Base-by-base conservation (phyloP, 2,329 filamentous ascomycete genomes). In the Biscogniauxia sp. region DNA sequence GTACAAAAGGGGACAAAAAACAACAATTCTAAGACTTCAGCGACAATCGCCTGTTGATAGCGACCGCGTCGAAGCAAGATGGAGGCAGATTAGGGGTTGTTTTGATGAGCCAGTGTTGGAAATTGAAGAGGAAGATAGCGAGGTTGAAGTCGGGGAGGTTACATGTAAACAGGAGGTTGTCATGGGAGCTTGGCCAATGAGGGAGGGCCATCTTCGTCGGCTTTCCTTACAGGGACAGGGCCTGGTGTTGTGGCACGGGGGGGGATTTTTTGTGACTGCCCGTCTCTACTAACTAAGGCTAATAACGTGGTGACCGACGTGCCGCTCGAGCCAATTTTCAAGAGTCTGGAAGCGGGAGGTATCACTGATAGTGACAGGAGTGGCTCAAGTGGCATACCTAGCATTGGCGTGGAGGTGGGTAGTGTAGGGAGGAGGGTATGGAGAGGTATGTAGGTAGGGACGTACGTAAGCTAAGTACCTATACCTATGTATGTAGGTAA, bases 101-200 rank as follows among this genome's bases (percentile, higher is more conserved):
- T 56, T 49, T 41, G 53, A 59, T 55, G 57, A 54, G 53, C 53
- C 53, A 50, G 55, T 49, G 49, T 49, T 15, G 52, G 55, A 53
- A 58, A 41, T 32, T 53, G 37, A 56, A 52, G 53, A 55, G 58
- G 54, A 56, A 50, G 57, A 63, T 57, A 60, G 63, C 62, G 64
- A 63, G 25, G 51, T 13, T 62, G 45, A 54, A 25, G 57, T 55
- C 65, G 60, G 63, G 58, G 54, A 62, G 55, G 59, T 67, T 62
- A 67, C 62, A 54, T 62, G 62, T 67, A 66, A 66, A 67, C 64
- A 64, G 62, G 55, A 54, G 28, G 54, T 55, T 57, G 60, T 37
- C 64, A 64, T 60, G 64, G 61, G 53, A 51, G 37, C 15, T 62
- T 61, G 56, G 60, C 53, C 15, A 25, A 51, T 52, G n/a, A 32